Evolutionary conservation across 805 yeast genomes (phyloP), one percentile per base, ranked within the genome.

Genomic region (Saccharomyces paradoxus): DNA sequence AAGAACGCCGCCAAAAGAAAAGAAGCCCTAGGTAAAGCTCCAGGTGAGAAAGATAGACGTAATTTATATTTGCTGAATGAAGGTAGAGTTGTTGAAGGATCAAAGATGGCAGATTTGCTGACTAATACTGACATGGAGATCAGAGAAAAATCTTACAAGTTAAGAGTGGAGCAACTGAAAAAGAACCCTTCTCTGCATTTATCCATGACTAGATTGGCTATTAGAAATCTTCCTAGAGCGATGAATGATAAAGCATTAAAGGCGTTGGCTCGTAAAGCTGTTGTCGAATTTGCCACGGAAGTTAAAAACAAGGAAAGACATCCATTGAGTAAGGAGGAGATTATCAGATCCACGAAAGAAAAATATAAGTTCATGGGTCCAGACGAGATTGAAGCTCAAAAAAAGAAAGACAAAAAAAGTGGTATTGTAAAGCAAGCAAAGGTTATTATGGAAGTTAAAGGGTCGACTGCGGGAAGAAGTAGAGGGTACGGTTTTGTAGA

Each of bases 401-500:
- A 75, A 56, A 83, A 83, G 62, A 83, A 77, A 58, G 80, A 82
- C 53, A 89, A 87, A 66, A 86, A 89, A 63, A 81, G 80, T 49
- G 99, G 99, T 74, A 89, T 94, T 44, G 96, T 94, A 3, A 85
- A 81, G 70, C 98, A 94, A 72, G 87, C 97, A 27, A 94, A 94
- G 74, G 85, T 94, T 60, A 87, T 94, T 58, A 87, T 82, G 78
- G 99, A 94, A 73, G 87, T 89, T 48, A 92, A 91, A 69, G 96
- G 90, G 7, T 77, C 92, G 8, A 86, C 85, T 27, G 72, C 78
- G 29, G 99, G 99, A 54, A 81, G 99, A 71, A 84, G 94, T 66
- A 85, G 97, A 76, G 99, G 99, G 57, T 94, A 92, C 65, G 99
- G 99, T 59, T 92, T 94, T 77, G 72, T 94, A 48, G 98, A 94